A percentile compares a stretch with the other conserved stretches of the same genome.
phyloP scores from a whole-genome alignment of 2,329 filamentous ascomycete species.

The Pseudogymnoascus sp. region DNA sequence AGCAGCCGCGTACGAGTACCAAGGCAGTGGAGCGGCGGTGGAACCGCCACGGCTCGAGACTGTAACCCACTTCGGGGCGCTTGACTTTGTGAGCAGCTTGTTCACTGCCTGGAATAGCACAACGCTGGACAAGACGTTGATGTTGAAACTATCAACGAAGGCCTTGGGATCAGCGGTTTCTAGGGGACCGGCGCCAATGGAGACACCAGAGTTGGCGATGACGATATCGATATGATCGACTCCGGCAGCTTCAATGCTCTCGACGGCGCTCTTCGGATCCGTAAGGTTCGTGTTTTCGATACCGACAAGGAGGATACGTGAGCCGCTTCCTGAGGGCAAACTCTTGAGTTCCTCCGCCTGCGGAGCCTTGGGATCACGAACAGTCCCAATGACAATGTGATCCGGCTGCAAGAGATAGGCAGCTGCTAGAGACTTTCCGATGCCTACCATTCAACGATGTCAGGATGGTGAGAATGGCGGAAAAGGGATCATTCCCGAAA shows the following conservation, averaged over 20 bases:
- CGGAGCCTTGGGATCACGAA: not conserved
- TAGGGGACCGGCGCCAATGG: not conserved
- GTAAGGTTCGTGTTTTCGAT: not conserved
- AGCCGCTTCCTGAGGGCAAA: not conserved
- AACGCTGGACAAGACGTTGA: not conserved
- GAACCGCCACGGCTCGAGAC: not conserved
- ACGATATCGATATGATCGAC: slow-evolving; percentile 31
- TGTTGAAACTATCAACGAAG: not conserved
- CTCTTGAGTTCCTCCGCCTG: not conserved
- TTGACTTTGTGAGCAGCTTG: not conserved
- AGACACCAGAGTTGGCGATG: slow-evolving; percentile 27
- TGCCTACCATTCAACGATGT: not conserved
- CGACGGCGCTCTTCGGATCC: not conserved
- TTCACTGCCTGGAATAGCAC: not conserved
- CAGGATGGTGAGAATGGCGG: not conserved
- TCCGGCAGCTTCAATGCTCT: not conserved
- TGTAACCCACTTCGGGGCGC: not conserved
- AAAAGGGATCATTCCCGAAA: not conserved
- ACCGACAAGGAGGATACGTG: not conserved
- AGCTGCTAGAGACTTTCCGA: not conserved
- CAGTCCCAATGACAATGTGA: not conserved
- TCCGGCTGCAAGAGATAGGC: not conserved
- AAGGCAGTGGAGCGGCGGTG: not conserved
- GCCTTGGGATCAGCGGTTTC: not conserved
- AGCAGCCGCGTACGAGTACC: not conserved